Conservation (phyloP, 2,329 filamentous ascomycete genomes). For the Clonostachys byssicola region DNA sequence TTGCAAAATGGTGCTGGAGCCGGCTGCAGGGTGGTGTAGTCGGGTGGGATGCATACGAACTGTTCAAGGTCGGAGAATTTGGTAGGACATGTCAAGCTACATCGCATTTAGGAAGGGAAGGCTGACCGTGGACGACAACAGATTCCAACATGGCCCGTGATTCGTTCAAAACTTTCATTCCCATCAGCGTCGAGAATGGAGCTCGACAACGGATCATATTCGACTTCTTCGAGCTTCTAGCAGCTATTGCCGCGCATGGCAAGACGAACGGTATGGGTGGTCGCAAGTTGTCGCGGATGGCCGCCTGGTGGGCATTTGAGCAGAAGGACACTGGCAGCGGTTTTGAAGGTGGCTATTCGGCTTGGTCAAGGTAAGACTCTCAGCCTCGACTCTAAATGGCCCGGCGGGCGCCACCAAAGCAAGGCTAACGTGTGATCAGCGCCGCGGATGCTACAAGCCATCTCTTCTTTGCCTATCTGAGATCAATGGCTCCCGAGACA, state of each 20-base stretch:
- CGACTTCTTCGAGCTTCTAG: constrained; percentile 91
- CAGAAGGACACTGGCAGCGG: constrained; percentile 82
- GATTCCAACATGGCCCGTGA: constrained; percentile 90
- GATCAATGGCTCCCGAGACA: constrained; percentile 81
- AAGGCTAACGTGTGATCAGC: constrained; percentile 35
- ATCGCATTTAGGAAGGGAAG: constrained; percentile 1
- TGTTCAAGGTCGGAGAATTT: constrained; percentile 91
- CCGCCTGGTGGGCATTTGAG: constrained; percentile 98
- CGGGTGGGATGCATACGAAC: constrained; percentile 94
- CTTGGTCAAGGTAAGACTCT: constrained; percentile 68
- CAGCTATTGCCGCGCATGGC: constrained; percentile 86
- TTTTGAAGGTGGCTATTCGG: constrained; percentile 90
- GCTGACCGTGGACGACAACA: constrained; percentile 28
- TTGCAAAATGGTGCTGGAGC: constrained; percentile 98
- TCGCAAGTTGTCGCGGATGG: constrained; percentile 89
- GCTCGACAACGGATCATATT: constrained; percentile 86
- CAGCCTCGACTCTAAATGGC: constrained; percentile 25
- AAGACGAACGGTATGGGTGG: constrained; percentile 92
- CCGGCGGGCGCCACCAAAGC: neutral
- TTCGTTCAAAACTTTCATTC: constrained; percentile 95
- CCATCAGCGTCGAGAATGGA: constrained; percentile 84
- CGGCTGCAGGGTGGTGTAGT: constrained; percentile 87
- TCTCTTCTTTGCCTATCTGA: constrained; percentile 94
- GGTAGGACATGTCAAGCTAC: constrained; percentile 46
- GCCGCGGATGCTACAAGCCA: constrained; percentile 95